Evolutionary conservation across 345 rosid species (phyloP).

Genomic region (Carallia pectinifolia): DNA sequence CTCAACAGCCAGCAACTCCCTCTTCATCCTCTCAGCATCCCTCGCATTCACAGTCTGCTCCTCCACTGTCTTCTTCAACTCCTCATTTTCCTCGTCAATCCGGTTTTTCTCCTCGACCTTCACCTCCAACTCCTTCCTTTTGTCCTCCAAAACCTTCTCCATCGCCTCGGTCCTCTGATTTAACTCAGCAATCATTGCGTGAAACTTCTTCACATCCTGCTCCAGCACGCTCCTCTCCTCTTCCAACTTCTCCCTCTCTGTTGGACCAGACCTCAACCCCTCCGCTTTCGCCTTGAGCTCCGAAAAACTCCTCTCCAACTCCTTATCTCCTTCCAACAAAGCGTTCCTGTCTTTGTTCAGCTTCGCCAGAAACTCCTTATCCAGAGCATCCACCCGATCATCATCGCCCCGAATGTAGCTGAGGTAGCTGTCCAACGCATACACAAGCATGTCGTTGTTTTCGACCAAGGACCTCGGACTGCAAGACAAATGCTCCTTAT

Average conservation of each 20-base stretch:
- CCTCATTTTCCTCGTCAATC: constrained; percentile 66
- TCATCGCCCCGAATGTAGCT: constrained; percentile 61
- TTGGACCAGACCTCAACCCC: constrained; percentile 47
- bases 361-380: constrained; percentile 52
- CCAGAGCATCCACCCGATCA: constrained; percentile 52
- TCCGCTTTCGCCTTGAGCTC: constrained; percentile 53
- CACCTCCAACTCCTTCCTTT: constrained; percentile 44
- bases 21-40: constrained; percentile 92
- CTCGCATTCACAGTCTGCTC: constrained; percentile 67
- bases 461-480: constrained; percentile 33
- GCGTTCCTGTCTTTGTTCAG: constrained; percentile 52
- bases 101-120: constrained; percentile 61
- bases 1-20: constrained; percentile 83
- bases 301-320: constrained; percentile 26
- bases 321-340: constrained; percentile 36
- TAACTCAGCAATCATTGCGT: constrained; percentile 47
- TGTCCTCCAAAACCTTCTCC: constrained; percentile 60
- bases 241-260: constrained; percentile 58
- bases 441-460: constrained; percentile 41
- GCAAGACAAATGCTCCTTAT: constrained; percentile 31
- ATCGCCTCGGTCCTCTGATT: constrained; percentile 34
- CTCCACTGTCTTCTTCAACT: constrained; percentile 64
- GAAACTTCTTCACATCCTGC: constrained; percentile 68
- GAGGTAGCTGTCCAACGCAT: constrained; percentile 49
- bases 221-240: constrained; percentile 54